Base-by-base conservation (phyloP, 2,329 filamentous ascomycete species). In the Pestalotiopsis sp. region DNA sequence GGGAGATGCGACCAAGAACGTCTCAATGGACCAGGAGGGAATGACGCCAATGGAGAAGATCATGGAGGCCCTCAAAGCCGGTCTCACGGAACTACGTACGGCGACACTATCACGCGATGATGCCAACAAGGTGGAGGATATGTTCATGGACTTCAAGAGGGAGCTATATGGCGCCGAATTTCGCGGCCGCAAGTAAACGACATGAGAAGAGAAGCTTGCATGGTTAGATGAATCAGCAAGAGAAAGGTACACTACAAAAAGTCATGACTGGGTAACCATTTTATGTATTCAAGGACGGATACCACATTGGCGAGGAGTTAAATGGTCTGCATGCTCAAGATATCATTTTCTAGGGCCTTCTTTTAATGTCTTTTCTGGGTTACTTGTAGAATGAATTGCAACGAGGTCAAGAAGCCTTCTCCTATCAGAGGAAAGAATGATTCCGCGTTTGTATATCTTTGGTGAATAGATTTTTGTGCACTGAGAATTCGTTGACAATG, bases 91-190 rank as follows among this genome's bases (percentile, higher is more conserved):
- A 71, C 83, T 94, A 68, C 87, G 85, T 66, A 82, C 81, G 36
- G 84, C 90, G 25, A 83, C 87, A 17, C 80, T 97, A 57, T 89
- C 89, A 17, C 85, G 88, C 12, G 84, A 87, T 12, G 90, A 93
- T 70, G 88, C 94, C 66, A 86, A 90, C 69, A 86, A 91, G 76
- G 85, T 96, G 72, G 93, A 96, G 75, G 91, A 95, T 76, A 82
- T 93, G 74, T 85, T 96, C 76, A 93, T 95, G 83, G 92, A 95
- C 78, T 89, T 95, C 72, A 91, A 92, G 78, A 86, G 88, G 71
- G 90, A 92, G 78, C 85, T 95, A 65, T 92, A 92, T 77, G 89
- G 91, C 68, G 93, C 93, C 17, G 90, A 90, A 74, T 83, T 83
- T 74, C 85, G 92, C 70, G 86, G 87, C 49, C 74, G 78, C 49